phyloP scores from a whole-genome alignment of 2,329 filamentous ascomycete species.

The Septoria linicola region DNA sequence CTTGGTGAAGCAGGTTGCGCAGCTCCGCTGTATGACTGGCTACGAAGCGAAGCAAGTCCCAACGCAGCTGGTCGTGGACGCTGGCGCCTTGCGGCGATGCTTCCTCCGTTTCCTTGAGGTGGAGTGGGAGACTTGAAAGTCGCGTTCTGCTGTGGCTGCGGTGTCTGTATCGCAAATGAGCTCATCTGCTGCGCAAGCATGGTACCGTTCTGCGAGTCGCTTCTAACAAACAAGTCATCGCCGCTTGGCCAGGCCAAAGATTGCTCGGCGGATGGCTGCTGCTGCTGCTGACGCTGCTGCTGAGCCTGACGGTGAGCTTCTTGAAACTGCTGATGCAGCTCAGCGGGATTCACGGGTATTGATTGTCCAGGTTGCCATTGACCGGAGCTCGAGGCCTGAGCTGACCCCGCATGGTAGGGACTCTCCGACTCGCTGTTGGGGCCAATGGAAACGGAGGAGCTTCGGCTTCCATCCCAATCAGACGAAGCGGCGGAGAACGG shows the following conservation, averaged over 20 bases:
- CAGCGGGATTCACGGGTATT: slow-evolving; percentile 37
- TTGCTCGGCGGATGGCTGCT: slow-evolving; percentile 30
- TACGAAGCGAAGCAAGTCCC: slow-evolving; percentile 44
- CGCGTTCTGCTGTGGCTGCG: slow-evolving; percentile 31
- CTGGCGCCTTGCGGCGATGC: slow-evolving; percentile 43
- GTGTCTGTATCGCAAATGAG: slow-evolving; percentile 37
- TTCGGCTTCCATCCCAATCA: slow-evolving; percentile 37
- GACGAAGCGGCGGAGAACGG: slow-evolving; percentile 31
- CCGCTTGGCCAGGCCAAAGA: slow-evolving; percentile 35
- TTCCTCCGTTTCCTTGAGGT: slow-evolving; percentile 32
- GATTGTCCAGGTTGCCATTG: slow-evolving; percentile 42
- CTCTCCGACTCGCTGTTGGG: slow-evolving; percentile 19
- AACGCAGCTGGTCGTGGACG: slow-evolving; percentile 44
- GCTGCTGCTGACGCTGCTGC: slow-evolving; percentile 20
- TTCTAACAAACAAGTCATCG: slow-evolving; percentile 35
- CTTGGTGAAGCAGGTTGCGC: slow-evolving; percentile 44
- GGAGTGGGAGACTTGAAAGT: slow-evolving; percentile 41
- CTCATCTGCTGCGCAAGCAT: slow-evolving; percentile 40
- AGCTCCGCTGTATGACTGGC: slow-evolving; percentile 40
- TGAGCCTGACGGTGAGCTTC: slow-evolving; percentile 29
- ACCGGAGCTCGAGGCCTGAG: slow-evolving; percentile 23
- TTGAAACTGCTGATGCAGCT: slow-evolving; percentile 37
- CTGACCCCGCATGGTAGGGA: slow-evolving; percentile 15
- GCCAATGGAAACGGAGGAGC: slow-evolving; percentile 32
- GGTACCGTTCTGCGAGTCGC: slow-evolving; percentile 34